Base-by-base conservation (phyloP, 2,329 filamentous ascomycete species). In the Bipolaris bicolor region DNA sequence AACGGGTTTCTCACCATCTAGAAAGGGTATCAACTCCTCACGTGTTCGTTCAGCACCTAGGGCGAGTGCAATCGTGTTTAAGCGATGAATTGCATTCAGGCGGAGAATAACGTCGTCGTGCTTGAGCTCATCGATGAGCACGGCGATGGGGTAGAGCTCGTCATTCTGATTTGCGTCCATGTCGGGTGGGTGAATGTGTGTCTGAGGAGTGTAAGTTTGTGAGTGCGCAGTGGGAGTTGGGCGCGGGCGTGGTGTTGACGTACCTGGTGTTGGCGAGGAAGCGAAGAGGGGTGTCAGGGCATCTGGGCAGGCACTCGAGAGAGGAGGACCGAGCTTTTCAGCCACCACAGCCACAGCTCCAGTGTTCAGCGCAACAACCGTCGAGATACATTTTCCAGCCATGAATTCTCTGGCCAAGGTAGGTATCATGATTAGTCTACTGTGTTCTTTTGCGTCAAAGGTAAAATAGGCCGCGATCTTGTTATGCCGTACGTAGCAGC, bases 61-160 rank as follows among this genome's bases (percentile, higher is more conserved):
- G 71, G 95, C 95, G 68, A 99, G 88, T 74, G 96, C 95, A 82
- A 99, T 99, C 64, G 95, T 99, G 57, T 95, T 97, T 64, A 99
- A 89, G 75, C 95, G 90, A 82, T 96, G 94, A 78, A 99, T 99
- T 75, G 95, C 95, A 81, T 99, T 99, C 80, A 99, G 86, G 78
- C 95, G 91, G 77, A 99, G 88, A 66, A 98, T 87, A 70, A 99
- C 95, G 84, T 99, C 96, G 78, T 99, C 95, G 80, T 99, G 95
- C 94, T 99, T 99, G 76, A 99, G 86, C 87, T 99, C 95, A 80
- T 99, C 95, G 81, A 99, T 99, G 81, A 99, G 89, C 70, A 99
- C 95, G 76, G 96, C 95, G 84, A 99, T 99, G 78, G 95, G 95
- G 81, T 98, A 99, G 75, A 99, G 92, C 88, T 98, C 96, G 82